These are phyloP conservation scores for Podospora fimiseda DNA, from an alignment of 495 filamentous ascomycete species.

Conservation along the genomic window DNA sequence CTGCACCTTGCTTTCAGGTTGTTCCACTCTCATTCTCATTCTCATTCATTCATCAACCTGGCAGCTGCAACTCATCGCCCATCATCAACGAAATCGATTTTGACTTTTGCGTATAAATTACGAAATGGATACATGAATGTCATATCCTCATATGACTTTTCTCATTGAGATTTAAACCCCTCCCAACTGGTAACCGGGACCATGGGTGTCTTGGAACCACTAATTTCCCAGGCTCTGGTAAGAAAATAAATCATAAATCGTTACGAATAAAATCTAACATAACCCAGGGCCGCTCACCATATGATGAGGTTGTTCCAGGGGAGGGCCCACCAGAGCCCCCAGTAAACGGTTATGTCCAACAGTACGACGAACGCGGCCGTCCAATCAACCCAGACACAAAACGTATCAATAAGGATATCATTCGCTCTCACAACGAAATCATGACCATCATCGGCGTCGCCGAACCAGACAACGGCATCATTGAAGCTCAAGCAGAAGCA, in stretches of 20 bases:
- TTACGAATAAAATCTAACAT: background rate
- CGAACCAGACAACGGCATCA: constrained; percentile 35
- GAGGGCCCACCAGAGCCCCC: constrained; percentile 41
- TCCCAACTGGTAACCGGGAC: background rate
- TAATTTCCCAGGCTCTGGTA: constrained; percentile 47
- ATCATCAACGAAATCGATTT: too few relatives aligned
- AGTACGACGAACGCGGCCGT: constrained; percentile 65
- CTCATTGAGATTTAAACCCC: background rate
- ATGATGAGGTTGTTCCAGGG: constrained; percentile 53
- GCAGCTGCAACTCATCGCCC: too few relatives aligned
- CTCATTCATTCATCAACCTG: background rate
- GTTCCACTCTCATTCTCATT: background rate
- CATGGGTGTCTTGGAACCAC: constrained; percentile 46
- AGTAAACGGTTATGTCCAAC: constrained; percentile 39
- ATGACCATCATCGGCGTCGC: constrained; percentile 51
- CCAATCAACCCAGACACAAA: constrained; percentile 56
- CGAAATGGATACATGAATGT: background rate
- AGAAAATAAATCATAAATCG: background rate
- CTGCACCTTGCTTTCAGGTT: background rate
- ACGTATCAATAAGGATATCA: constrained; percentile 42
- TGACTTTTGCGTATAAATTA: too few relatives aligned
- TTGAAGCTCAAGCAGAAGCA: constrained; percentile 24
- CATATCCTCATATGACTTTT: background rate
- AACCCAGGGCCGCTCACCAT: constrained; percentile 61
- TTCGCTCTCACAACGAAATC: constrained; percentile 52